phyloP scores from a whole-genome alignment of 306 rosid genomes.

The Prunus salicina region DNA sequence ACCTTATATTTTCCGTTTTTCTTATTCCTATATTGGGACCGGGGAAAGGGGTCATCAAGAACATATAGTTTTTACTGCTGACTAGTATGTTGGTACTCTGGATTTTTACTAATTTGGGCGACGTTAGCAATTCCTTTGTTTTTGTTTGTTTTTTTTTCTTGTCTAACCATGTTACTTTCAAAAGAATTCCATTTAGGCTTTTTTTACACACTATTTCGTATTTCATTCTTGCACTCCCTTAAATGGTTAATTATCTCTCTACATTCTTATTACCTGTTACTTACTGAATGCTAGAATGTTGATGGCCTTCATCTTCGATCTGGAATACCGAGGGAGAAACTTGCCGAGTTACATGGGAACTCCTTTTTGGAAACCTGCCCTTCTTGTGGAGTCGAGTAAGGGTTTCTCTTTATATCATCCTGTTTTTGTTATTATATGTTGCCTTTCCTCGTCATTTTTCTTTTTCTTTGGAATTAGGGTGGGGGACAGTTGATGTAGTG shows the following conservation, averaged over 20 bases:
- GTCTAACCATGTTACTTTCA: neutral
- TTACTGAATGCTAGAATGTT: conserved; percentile 66
- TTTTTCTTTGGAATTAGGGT: neutral
- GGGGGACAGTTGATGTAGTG: neutral
- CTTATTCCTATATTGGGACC: neutral
- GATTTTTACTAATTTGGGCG: neutral
- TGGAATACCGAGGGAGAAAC: conserved; percentile 94
- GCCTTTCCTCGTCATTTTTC: neutral
- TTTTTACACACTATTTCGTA: neutral
- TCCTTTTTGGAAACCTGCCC: conserved; percentile 96
- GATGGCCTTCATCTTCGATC: conserved; percentile 99
- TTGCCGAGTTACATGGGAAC: conserved; percentile 93
- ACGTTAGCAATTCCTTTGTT: neutral
- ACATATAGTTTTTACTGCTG: neutral
- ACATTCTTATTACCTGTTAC: neutral
- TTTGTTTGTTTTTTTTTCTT: too few relatives aligned
- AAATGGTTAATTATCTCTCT: conserved; percentile 2
- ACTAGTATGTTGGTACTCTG: neutral
- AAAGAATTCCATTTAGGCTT: neutral
- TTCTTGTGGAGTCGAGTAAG: conserved; percentile 91
- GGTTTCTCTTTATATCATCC: conserved; percentile 16
- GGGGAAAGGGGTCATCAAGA: neutral
- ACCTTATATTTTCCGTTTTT: neutral
- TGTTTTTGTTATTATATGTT: neutral
- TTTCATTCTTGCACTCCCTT: conserved; percentile 1